phyloP scores from a whole-genome alignment of 2,329 filamentous ascomycete species.

The Aspergillus ochraceus region DNA sequence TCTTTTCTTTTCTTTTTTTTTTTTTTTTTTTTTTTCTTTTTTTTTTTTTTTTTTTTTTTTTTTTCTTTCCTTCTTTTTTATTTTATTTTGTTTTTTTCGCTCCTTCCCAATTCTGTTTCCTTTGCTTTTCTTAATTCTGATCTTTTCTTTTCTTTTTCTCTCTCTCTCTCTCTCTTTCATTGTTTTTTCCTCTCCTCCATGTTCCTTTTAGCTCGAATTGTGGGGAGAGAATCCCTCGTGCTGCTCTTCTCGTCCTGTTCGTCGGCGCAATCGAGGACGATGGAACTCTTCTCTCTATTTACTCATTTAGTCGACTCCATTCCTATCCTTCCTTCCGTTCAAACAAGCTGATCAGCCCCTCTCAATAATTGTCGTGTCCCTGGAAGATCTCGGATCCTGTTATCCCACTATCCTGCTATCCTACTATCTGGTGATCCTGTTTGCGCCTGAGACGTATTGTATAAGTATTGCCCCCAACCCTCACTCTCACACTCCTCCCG shows the following conservation, averaged over 20 bases:
- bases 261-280: no score
- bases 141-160: background rate
- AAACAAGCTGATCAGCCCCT: background rate
- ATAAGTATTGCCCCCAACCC: background rate
- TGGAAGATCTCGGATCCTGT: background rate
- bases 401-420: background rate
- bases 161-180: background rate
- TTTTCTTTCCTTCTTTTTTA: conserved; percentile 3
- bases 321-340: background rate
- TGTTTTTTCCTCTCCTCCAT: no score
- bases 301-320: background rate
- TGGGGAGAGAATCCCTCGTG: background rate
- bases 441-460: background rate
- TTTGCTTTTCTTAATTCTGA: background rate
- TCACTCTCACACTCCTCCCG: background rate
- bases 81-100: background rate
- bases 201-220: background rate
- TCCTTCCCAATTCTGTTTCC: background rate
- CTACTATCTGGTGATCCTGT: background rate
- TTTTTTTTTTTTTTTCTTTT: background rate
- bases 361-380: background rate
- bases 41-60: background rate
- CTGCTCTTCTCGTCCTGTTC: no score
- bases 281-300: no score
- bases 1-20: background rate